Base-by-base conservation (phyloP, 2,329 filamentous ascomycete genomes). In the Fusarium sp. region DNA sequence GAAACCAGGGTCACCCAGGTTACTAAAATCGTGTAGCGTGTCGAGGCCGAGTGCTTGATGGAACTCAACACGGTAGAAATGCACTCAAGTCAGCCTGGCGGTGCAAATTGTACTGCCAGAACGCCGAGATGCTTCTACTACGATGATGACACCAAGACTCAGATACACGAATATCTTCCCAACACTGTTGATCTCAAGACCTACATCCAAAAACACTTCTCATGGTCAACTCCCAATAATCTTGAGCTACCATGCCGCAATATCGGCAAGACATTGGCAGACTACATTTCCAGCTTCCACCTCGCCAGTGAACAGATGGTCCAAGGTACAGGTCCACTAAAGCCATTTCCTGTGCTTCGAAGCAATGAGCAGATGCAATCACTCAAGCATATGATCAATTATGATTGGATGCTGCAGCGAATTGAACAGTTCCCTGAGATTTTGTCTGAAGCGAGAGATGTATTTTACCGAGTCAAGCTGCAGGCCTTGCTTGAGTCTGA, bases 331-430 rank as follows among this genome's bases (percentile, higher is more conserved):
- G 3, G 9, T 10, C 2, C 8, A 6, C 20, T 20, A 3, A 29
- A 18, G 6, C 38, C 38, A 42, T 42, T 27, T 14, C 16, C 9
- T 4, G 45, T 40, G 1, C 50, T 70, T 3, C 7, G 13, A 6
- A 10, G 3, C 18, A 50, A 45, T 18, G n/a, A 42, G 2, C 24
- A 69, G 2, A 69, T 69, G 66, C 66, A 69, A 37, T 27, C 24
- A 5, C 29, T 70, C 2, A 61, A 66, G 5, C 34, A 62, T 11
- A n/a, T 7, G 10, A 61, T 62, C 10, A 61, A 70, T 18, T 66
- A 52, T n/a, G 47, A 62, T 40, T 69, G 61, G 68, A 13, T 70
- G 16, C 45, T 66, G 1, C 52, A 64, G 9, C 58, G 64, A 9
- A 14, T 68, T 20, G 27, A 29, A 0, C 16, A 61, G 14, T 58